These are phyloP conservation scores for Pseudogymnoascus sp. DNA, from an alignment of 2,329 filamentous ascomycete genomes.

Conservation along the genomic window DNA sequence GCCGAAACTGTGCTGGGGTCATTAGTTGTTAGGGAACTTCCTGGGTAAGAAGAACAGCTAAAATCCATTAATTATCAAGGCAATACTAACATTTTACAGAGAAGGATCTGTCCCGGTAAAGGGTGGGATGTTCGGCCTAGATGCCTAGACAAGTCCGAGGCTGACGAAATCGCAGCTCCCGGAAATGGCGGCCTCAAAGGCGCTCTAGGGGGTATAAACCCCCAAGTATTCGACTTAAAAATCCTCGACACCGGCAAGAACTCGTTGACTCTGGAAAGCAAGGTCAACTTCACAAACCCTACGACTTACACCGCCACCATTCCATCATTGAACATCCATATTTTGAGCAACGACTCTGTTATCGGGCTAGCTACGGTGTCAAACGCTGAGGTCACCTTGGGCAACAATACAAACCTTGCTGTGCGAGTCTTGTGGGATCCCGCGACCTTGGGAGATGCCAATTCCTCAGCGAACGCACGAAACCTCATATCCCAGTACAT, in stretches of 20 bases:
- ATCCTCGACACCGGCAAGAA: slow-evolving; percentile 67
- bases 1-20: slow-evolving; percentile 76
- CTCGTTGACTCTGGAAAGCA: slow-evolving; percentile 64
- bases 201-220: slow-evolving; percentile 43
- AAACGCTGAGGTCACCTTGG: slow-evolving; percentile 58
- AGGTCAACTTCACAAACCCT: slow-evolving; percentile 82
- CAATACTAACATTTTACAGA: slow-evolving; percentile 2
- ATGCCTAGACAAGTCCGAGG: slow-evolving; percentile 26
- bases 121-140: slow-evolving; percentile 59
- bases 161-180: slow-evolving; percentile 46
- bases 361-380: slow-evolving; percentile 68
- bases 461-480: slow-evolving; percentile 56
- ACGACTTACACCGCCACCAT: slow-evolving; percentile 77
- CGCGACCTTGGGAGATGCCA: slow-evolving; percentile 50
- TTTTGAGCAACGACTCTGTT: slow-evolving; percentile 66
- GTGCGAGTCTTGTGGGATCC: slow-evolving; percentile 74
- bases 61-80: neutral
- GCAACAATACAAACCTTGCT: slow-evolving; percentile 64
- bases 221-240: slow-evolving; percentile 63
- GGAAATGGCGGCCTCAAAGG: slow-evolving; percentile 39
- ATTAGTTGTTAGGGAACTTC: slow-evolving; percentile 75
- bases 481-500: slow-evolving; percentile 79
- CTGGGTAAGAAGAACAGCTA: slow-evolving; percentile 41
- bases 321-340: slow-evolving; percentile 72
- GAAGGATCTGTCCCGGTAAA: slow-evolving; percentile 85